These are phyloP conservation scores for Eucalyptus brandiana DNA, from an alignment of 345 rosid genomes.

Conservation along the genomic window DNA sequence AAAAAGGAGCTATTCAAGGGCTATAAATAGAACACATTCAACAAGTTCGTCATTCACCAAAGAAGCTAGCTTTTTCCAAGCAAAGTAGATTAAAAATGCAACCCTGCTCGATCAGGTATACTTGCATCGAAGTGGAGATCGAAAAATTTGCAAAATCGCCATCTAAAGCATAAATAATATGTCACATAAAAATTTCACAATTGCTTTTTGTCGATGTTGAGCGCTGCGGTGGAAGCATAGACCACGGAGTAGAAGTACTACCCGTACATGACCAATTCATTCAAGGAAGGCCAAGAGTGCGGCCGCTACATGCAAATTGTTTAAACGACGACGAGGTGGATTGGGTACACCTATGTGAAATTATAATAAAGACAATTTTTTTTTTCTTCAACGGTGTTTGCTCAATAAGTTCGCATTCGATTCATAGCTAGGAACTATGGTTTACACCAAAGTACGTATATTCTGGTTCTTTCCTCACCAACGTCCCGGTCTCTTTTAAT, in stretches of 20 bases:
- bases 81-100: not conserved
- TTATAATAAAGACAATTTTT: not conserved
- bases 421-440: not conserved
- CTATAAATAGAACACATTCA: not conserved
- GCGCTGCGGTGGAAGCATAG: constrained; percentile 56
- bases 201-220: constrained; percentile 22
- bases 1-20: not conserved
- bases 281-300: constrained; percentile 49
- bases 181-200: no score
- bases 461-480: not conserved
- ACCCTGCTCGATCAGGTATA: not conserved
- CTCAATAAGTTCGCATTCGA: not conserved
- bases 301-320: constrained; percentile 82
- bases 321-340: constrained; percentile 46
- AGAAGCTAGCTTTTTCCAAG: not conserved
- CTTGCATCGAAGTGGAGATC: no score
- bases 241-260: constrained; percentile 62
- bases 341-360: constrained; percentile 57
- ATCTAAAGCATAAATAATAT: not conserved
- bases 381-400: not conserved
- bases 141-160: not conserved
- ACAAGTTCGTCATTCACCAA: not conserved
- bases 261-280: constrained; percentile 32
- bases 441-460: not conserved
- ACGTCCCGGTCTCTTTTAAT: not conserved